These are phyloP conservation scores for Oryza officinalis DNA, from an alignment of 176 grass and related monocot species.

Conservation along the genomic window DNA sequence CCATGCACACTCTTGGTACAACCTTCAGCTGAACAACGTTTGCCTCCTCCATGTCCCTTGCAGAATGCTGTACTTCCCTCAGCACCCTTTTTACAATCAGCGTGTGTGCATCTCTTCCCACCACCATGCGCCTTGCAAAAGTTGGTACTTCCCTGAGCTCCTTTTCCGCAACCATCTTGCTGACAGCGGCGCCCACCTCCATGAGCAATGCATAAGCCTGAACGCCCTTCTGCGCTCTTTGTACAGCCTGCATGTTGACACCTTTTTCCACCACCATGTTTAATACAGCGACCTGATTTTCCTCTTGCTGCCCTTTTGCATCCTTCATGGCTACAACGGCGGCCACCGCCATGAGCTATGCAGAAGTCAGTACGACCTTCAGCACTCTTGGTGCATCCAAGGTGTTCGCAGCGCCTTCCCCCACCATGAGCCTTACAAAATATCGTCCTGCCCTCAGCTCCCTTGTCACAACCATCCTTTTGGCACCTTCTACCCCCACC, in stretches of 20 bases:
- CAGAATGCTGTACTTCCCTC: conserved; percentile 90
- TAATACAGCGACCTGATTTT: conserved; percentile 77
- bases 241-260: conserved; percentile 58
- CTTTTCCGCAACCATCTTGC: conserved; percentile 55
- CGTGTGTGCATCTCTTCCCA: conserved; percentile 73
- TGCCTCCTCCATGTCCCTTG: conserved; percentile 84
- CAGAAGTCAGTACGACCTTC: conserved; percentile 84
- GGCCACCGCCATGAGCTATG: conserved; percentile 80
- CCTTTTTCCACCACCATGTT: conserved; percentile 89
- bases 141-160: conserved; percentile 75
- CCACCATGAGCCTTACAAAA: conserved; percentile 92
- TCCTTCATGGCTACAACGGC: conserved; percentile 59
- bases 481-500: conserved; percentile 83
- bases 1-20: conserved; percentile 86
- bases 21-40: conserved; percentile 61
- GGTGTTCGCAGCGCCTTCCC: conserved; percentile 59
- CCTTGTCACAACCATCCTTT: conserved; percentile 73
- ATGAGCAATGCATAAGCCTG: conserved; percentile 80
- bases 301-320: conserved; percentile 73
- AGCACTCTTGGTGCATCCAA: conserved; percentile 88
- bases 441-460: conserved; percentile 86
- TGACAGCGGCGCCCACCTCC: conserved; percentile 78
- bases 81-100: conserved; percentile 61
- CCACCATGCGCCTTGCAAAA: conserved; percentile 88
- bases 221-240: conserved; percentile 79